Conservation (phyloP, 495 filamentous ascomycete species). For the Talaromyces ruber region DNA sequence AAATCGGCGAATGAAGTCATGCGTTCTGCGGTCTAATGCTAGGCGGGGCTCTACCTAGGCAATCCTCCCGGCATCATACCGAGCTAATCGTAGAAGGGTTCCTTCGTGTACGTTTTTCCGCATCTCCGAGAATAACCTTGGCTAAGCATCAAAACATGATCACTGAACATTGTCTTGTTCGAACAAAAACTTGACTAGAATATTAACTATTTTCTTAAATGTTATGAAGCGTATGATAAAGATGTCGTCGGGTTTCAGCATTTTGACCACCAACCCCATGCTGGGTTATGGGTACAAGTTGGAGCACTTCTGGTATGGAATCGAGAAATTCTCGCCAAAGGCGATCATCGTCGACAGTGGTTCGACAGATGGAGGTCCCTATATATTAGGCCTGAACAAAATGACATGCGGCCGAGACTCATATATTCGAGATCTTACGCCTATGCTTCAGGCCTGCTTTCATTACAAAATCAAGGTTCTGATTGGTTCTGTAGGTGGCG, state of each 20-base stretch:
- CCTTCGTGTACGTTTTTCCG: not conserved
- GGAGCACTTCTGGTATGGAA: conserved; percentile 19
- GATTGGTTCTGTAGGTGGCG: conserved; percentile 40
- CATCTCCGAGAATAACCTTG: not conserved
- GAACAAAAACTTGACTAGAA: not conserved
- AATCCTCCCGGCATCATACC: not conserved
- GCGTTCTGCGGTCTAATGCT: not conserved
- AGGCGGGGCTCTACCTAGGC: not conserved
- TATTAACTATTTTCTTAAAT: not conserved
- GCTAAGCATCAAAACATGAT: not conserved
- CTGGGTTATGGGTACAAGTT: conserved; percentile 35
- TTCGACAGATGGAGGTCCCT: conserved; percentile 40
- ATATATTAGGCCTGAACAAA: conserved; percentile 30
- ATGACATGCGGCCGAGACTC: conserved; percentile 22
- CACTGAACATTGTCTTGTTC: not conserved
- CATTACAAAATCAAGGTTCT: conserved; percentile 26
- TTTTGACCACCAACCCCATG: conserved; percentile 40
- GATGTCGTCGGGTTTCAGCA: conserved; percentile 16
- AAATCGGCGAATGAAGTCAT: not conserved
- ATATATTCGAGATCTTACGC: conserved; percentile 32
- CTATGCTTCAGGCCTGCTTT: conserved; percentile 20
- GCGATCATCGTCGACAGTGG: conserved; percentile 43
- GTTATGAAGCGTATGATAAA: not conserved
- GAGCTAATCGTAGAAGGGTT: not conserved
- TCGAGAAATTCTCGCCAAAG: conserved; percentile 22